Evolutionary conservation across 1,284 basidiomycete species (phyloP).

Genomic region (Tylopilus orsonianus): DNA sequence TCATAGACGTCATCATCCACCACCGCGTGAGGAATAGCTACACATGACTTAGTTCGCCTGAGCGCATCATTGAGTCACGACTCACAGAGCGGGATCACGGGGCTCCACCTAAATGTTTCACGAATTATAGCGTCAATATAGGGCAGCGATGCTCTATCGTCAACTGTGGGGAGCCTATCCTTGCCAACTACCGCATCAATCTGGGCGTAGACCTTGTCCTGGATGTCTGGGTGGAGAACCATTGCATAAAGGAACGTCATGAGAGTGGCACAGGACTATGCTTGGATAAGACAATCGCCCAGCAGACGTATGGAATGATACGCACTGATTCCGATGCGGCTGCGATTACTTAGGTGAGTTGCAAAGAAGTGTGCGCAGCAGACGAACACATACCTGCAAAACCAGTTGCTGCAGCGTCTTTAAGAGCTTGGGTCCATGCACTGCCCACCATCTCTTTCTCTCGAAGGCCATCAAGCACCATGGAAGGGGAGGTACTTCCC

Average conservation of each 20-base stretch:
- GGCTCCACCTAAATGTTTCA: conserved; percentile 33
- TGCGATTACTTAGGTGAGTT: conserved; percentile 1
- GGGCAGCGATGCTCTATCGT: conserved; percentile 28
- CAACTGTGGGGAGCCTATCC: conserved; percentile 31
- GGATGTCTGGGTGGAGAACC: conserved; percentile 31
- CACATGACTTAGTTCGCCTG: neutral
- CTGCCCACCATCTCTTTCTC: neutral
- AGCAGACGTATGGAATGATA: neutral
- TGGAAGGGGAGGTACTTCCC: conserved; percentile 14
- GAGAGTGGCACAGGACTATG: conserved; percentile 8
- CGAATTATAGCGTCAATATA: conserved; percentile 34
- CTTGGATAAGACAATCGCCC: neutral
- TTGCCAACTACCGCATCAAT: conserved; percentile 31
- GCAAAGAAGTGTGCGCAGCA: neutral
- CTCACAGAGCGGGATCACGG: conserved; percentile 13
- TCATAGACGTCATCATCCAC: conserved; percentile 19
- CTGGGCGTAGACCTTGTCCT: conserved; percentile 32
- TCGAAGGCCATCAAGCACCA: conserved; percentile 20
- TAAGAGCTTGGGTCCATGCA: conserved; percentile 5
- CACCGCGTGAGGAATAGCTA: conserved; percentile 17
- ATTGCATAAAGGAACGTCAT: conserved; percentile 37
- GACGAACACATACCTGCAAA: conserved; percentile 8
- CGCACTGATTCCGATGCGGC: conserved; percentile 15
- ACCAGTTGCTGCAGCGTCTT: conserved; percentile 16
- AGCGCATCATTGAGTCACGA: neutral